Percentiles rank a stretch among this genome's conserved stretches.
phyloP scores from a whole-genome alignment of 1,139 yeast species.

The Schwanniomyces etchellsii region DNA sequence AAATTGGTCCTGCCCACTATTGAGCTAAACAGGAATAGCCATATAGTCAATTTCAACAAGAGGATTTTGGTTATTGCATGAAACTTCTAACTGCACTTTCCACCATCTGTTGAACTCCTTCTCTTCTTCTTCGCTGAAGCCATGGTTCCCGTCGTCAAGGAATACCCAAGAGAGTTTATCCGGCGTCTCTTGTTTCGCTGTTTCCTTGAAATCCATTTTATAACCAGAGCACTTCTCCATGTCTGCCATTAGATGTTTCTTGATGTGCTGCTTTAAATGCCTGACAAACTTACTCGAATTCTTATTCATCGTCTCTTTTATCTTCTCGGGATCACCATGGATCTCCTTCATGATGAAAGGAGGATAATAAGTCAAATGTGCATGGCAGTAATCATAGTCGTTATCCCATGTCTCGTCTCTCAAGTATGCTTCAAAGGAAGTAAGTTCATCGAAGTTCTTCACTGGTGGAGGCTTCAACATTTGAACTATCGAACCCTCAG shows the following conservation, averaged over 20 bases:
- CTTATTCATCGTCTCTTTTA: conserved; percentile 68
- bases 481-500: conserved; percentile 26
- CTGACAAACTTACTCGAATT: conserved; percentile 68
- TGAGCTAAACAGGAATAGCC: conserved; percentile 28
- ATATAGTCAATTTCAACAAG: conserved; percentile 55
- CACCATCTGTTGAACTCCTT: conserved; percentile 47
- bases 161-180: conserved; percentile 47
- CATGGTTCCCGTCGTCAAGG: conserved; percentile 49
- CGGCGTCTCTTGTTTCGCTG: conserved; percentile 44
- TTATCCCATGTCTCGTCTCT: conserved; percentile 75
- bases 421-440: conserved; percentile 56
- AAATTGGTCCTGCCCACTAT: too few relatives aligned
- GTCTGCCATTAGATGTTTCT: conserved; percentile 64
- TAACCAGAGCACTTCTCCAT: conserved; percentile 58
- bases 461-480: conserved; percentile 37
- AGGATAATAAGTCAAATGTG: conserved; percentile 62
- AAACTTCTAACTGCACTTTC: conserved; percentile 51
- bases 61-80: conserved; percentile 56
- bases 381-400: conserved; percentile 64
- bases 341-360: conserved; percentile 66
- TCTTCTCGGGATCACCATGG: conserved; percentile 65
- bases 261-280: conserved; percentile 69
- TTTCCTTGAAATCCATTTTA: conserved; percentile 48
- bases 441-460: conserved; percentile 57
- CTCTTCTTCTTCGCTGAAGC: conserved; percentile 43